Evolutionary conservation across 805 yeast genomes (phyloP).

Genomic region (Saturnispora diversa): DNA sequence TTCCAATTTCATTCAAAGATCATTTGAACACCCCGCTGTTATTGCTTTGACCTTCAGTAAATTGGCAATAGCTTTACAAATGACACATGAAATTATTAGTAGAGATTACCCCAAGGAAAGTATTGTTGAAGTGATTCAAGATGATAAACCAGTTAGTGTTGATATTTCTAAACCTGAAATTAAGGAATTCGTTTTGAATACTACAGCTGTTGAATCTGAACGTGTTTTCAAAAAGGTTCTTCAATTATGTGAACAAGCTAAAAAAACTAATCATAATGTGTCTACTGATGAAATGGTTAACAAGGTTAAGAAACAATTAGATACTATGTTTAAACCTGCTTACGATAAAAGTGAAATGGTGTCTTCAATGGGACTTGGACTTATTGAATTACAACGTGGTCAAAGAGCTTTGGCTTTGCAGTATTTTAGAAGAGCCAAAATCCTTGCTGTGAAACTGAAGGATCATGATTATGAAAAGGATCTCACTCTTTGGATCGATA

Average conservation of each 20-base stretch:
- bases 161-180: slow-evolving; percentile 14
- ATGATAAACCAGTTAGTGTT: slow-evolving; percentile 11
- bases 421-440: slow-evolving; percentile 16
- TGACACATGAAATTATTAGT: slow-evolving; percentile 13
- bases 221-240: slow-evolving; percentile 15
- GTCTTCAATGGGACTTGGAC: slow-evolving; percentile 18
- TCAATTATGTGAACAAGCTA: slow-evolving; percentile 15
- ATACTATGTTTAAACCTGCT: slow-evolving; percentile 16
- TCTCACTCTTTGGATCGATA: slow-evolving; percentile 14
- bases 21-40: slow-evolving; percentile 19
- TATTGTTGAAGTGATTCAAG: slow-evolving; percentile 12
- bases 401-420: slow-evolving; percentile 10
- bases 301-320: slow-evolving; percentile 11
- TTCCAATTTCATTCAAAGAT: slow-evolving; percentile 16
- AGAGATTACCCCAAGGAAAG: slow-evolving; percentile 11
- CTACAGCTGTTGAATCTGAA: slow-evolving; percentile 15
- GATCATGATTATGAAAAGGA: slow-evolving; percentile 15
- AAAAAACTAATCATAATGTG: slow-evolving; percentile 3
- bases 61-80: slow-evolving; percentile 17
- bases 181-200: slow-evolving; percentile 15
- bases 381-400: slow-evolving; percentile 13
- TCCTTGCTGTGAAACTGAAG: slow-evolving; percentile 13
- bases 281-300: slow-evolving; percentile 3
- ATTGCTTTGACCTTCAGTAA: slow-evolving; percentile 17
- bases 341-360: slow-evolving; percentile 20